These are phyloP conservation scores for Calonectria fujianensis DNA, from an alignment of 2,329 filamentous ascomycete genomes.

Conservation along the genomic window DNA sequence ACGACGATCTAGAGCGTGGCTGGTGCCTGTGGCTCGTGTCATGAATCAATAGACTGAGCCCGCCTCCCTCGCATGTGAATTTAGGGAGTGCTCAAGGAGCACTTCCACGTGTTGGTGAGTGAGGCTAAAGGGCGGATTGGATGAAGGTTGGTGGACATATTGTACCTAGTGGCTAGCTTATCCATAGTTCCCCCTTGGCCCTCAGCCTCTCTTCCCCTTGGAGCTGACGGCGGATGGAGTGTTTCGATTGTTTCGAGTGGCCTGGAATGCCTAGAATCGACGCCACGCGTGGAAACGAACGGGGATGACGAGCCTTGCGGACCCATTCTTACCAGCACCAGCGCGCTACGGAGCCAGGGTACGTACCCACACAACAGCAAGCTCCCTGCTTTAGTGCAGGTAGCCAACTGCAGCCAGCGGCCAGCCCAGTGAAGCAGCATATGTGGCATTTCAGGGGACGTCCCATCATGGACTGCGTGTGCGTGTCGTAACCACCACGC, in stretches of 20 bases:
- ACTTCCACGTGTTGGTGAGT: not conserved
- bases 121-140: not conserved
- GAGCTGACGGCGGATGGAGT: constrained; percentile 46
- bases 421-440: constrained; percentile 54
- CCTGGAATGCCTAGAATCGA: constrained; percentile 46
- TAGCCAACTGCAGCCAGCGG: constrained; percentile 15
- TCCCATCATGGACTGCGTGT: constrained; percentile 39
- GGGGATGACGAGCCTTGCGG: constrained; percentile 13
- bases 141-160: not conserved
- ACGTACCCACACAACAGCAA: constrained; percentile 26
- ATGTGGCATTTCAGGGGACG: constrained; percentile 59
- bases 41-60: not conserved
- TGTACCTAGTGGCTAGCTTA: constrained; percentile 6
- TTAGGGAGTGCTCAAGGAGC: not conserved
- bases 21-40: constrained; percentile 25
- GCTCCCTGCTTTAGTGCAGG: constrained; percentile 23
- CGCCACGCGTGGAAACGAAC: constrained; percentile 44
- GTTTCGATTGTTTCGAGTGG: constrained; percentile 50
- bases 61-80: constrained; percentile 16
- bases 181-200: not conserved
- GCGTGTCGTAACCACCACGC: constrained; percentile 44
- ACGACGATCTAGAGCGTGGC: constrained; percentile 32
- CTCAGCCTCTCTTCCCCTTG: constrained; percentile 41
- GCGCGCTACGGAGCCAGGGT: constrained; percentile 6
- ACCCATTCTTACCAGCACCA: constrained; percentile 28